Conservation (phyloP, 805 yeast genomes). For the Starmerella asiatica region DNA sequence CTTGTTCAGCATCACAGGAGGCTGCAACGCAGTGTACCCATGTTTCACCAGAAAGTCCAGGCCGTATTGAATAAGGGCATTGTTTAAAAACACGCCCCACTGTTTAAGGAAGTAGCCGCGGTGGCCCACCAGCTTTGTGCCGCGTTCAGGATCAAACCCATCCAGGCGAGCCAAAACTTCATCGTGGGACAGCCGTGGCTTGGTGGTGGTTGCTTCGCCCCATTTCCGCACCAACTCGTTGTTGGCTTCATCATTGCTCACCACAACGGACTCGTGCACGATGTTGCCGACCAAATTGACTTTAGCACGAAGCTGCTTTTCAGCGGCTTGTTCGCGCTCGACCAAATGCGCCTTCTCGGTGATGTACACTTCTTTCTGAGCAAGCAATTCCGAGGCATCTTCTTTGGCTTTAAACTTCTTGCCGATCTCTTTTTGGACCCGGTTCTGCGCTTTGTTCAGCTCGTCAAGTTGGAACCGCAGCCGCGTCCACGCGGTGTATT, state of each 20-base stretch:
- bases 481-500: conserved; percentile 85
- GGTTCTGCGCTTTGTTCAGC: conserved; percentile 74
- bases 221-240: conserved; percentile 78
- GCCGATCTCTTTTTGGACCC: conserved; percentile 86
- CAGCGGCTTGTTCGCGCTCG: conserved; percentile 66
- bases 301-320: conserved; percentile 56
- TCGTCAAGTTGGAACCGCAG: conserved; percentile 83
- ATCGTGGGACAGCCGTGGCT: conserved; percentile 84
- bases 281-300: conserved; percentile 87
- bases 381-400: conserved; percentile 74
- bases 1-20: conserved; percentile 99
- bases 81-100: conserved; percentile 93
- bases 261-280: conserved; percentile 83
- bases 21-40: conserved; percentile 83
- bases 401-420: conserved; percentile 86
- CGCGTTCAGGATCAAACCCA: conserved; percentile 98
- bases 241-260: conserved; percentile 77
- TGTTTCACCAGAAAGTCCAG: conserved; percentile 64
- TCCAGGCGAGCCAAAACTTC: conserved; percentile 87
- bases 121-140: conserved; percentile 94
- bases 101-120: conserved; percentile 94
- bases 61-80: conserved; percentile 95
- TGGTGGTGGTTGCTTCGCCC: conserved; percentile 50
- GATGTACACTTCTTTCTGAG: conserved; percentile 63
- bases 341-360: conserved; percentile 54